phyloP scores from a whole-genome alignment of 306 rosid genomes.

The Prunus armeniaca region DNA sequence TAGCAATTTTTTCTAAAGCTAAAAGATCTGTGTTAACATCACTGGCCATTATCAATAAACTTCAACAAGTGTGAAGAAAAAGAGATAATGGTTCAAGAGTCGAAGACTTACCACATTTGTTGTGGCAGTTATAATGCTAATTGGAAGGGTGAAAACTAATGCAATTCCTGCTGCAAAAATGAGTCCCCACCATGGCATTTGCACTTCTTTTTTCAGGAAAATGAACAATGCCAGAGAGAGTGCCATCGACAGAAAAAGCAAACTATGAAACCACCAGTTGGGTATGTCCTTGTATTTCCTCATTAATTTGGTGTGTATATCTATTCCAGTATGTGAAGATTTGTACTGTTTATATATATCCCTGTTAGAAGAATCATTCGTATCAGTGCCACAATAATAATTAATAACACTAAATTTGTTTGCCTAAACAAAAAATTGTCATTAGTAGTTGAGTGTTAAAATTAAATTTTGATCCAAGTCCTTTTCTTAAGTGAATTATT shows the following conservation, averaged over 20 bases:
- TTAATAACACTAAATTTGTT: background rate
- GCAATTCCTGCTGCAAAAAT: slow-evolving; percentile 49
- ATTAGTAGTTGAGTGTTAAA: background rate
- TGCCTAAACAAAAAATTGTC: background rate
- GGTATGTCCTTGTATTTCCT: slow-evolving; percentile 60
- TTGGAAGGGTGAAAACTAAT: slow-evolving; percentile 46
- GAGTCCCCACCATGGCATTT: slow-evolving; percentile 81
- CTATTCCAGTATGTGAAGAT: slow-evolving; percentile 47
- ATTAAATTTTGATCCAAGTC: background rate
- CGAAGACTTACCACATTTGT: slow-evolving; percentile 42
- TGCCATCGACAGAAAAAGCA: slow-evolving; percentile 35
- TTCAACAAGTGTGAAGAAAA: background rate
- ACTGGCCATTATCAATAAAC: background rate
- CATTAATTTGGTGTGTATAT: slow-evolving; percentile 65
- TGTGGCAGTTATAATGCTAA: slow-evolving; percentile 62
- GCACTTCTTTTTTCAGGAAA: slow-evolving; percentile 46
- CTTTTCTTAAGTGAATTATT: background rate
- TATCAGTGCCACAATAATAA: background rate
- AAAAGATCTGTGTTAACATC: background rate
- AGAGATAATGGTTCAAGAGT: background rate
- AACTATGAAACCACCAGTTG: slow-evolving; percentile 58
- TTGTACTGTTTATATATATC: slow-evolving; percentile 35
- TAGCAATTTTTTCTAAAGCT: background rate
- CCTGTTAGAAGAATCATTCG: slow-evolving; percentile 27
- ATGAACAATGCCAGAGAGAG: slow-evolving; percentile 41